Evolutionary conservation across 768 basidiomycete species (phyloP).

Genomic region (Cystofilobasidium ferigula): DNA sequence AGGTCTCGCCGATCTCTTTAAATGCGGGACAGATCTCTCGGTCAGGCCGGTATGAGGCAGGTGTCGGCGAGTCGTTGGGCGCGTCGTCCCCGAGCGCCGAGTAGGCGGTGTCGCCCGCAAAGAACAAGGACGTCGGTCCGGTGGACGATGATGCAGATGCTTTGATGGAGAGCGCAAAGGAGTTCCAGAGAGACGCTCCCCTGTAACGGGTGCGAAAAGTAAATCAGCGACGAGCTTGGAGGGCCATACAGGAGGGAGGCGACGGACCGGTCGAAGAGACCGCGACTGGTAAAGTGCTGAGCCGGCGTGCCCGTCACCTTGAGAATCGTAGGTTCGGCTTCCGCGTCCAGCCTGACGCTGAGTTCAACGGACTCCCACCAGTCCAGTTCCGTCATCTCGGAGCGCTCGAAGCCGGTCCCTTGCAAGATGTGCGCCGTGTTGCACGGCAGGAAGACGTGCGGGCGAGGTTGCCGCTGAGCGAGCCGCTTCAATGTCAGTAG

Average conservation of each 20-base stretch:
- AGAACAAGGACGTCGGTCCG: conserved; percentile 27
- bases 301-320: conserved; percentile 41
- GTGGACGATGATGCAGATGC: not conserved
- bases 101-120: conserved; percentile 48
- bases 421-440: conserved; percentile 46
- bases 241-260: not conserved
- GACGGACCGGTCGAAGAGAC: conserved; percentile 44
- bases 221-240: not conserved
- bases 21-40: conserved; percentile 58
- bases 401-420: conserved; percentile 40
- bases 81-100: conserved; percentile 31
- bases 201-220: conserved; percentile 28
- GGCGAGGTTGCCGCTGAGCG: conserved; percentile 28
- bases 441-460: conserved; percentile 53
- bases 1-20: conserved; percentile 54
- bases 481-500: conserved; percentile 43
- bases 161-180: conserved; percentile 12
- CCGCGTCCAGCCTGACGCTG: conserved; percentile 31
- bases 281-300: conserved; percentile 54
- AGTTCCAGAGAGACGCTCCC: conserved; percentile 21
- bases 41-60: conserved; percentile 30
- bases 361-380: conserved; percentile 50
- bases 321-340: conserved; percentile 7
- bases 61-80: not conserved
- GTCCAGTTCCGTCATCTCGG: conserved; percentile 48